Base-by-base conservation (phyloP, 441 rosid species). In the Brassica balearica region DNA sequence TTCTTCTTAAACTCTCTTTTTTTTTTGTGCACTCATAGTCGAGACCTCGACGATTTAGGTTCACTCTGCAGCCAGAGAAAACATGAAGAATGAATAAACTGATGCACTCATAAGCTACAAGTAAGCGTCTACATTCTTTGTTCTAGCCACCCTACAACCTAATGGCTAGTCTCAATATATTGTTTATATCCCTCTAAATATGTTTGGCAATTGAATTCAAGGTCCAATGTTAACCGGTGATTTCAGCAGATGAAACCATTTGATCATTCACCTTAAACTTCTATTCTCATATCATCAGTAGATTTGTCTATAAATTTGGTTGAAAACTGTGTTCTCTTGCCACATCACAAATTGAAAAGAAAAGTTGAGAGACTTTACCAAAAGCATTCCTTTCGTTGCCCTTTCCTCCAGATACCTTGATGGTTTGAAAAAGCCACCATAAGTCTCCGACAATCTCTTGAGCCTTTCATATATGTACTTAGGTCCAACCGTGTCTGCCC, bases 381-480 rank as follows among this genome's bases (percentile, higher is more conserved):
- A 76, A 15, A 68, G 87, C 25, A 88, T 80, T 86, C 97, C 95
- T 53, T 82, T 85, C 15, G 68, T 75, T 59, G 96, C 98, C 76
- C 99, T 88, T 79, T 90, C 99, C 86, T 95, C 98, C 83, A 96
- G 81, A 80, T 83, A 96, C 77, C 84, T 88, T 2, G 98, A 91
- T n/a, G 98, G 98, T 75, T 83, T 88, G 81, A 65, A 95, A 84
- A 92, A 90, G 67, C 80, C 43, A 3, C 99, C 96, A 64, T 91
- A 91, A 51, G 80, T 62, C 74, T 86, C 85, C 0, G 91, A 90
- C 91, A 96, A 88, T 71, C 76, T 91, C 86, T 88, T 92, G 36
- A 95, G 90, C 72, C 90, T 88, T 63, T 78, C 59, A 80, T 86
- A 93, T 27, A 92, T 68, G 77, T 88, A 88, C 48, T 83, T 83